Base-by-base conservation (phyloP, 495 filamentous ascomycete species). In the Ramalina peruviana region DNA sequence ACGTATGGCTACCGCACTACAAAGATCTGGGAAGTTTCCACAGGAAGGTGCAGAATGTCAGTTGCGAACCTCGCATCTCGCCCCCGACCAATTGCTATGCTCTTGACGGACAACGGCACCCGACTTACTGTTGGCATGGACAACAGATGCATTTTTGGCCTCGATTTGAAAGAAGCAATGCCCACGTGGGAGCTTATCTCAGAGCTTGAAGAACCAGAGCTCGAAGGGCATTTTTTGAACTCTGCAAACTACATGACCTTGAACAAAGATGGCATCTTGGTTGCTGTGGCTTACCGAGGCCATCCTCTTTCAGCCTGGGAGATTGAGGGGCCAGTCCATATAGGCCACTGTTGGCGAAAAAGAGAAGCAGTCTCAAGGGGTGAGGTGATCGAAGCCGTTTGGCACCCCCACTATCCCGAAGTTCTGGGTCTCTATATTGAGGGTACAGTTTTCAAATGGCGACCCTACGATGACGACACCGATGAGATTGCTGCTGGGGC, bases 281-380 rank as follows among this genome's bases (percentile, higher is more conserved):
- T 60, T 40, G 58, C 59, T 51, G 51, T 61, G 17, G 58, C 50
- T 9, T 61, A 62, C 51, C 47, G 60, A 39, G 49, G 60, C 20
- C 43, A 60, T 44, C 58, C 60, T 17, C 45, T 61, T 23, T 63
- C 60, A n/a, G 41, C 30, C 16, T 62, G 60, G 60, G 53, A 58
- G 33, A 40, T 56, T 26, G 51, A 60, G 10, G 54, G 58, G 13
- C 60, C 60, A 20, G 45, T 54, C n/a, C 54, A 58, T 42, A 48
- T 60, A 15, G 58, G 60, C n/a, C 60, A 62, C 48, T 62, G 54
- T 36, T 60, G 50, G 50, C 54, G 59, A 17, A 56, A 16, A 25
- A 50, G 47, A 50, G 47, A 57, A 3, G 49, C 44, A 43, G 19
- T 50, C 42, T 43, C 49, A 36, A 51, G 54, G 40, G 59, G 59